Evolutionary conservation across 176 grass and related monocot species (phyloP), one percentile per base, ranked within the genome.

Genomic region (Echinochloa phyllopogon): DNA sequence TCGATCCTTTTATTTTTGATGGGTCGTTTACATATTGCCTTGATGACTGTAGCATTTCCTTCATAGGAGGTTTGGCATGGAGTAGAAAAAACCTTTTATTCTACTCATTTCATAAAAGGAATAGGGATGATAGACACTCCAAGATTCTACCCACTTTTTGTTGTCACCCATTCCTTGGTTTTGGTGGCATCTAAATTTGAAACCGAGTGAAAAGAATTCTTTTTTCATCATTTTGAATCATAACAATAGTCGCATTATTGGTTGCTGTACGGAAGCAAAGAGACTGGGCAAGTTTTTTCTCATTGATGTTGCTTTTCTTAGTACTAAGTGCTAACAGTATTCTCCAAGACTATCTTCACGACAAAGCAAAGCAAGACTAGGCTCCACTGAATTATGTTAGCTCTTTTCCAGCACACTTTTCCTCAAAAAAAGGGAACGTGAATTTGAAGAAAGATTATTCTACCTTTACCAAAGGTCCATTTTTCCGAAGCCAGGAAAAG

Each of bases 351-450:
- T 82, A 29, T 56, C 84, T 90, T 87, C 84, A 78, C 59, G 65
- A 68, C 49, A 38, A 87, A 90, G 84, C 88, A 87, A 87, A 87
- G 80, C 29, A 83, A 86, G 74, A 90, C 24, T 66, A 67, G 88
- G 75, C 48, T 83, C 88, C 72, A 86, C 78, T 59, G 43, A 86
- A 83, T 85, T 87, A 76, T 70, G 69, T 38, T 57, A 44, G 64
- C 36, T 70, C 53, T 37, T 88, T 78, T 75, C 53, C 63, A 50
- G 25, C 67, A 15, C 69, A 84, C 58, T 51, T 81, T 91, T 87
- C 8, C 62, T 84, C 69, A 58, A 27, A 47, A 48, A 57, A 82
- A 40, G 4, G 49, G 38, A 38, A 13, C 21, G 36, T 18, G 64
- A 47, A 81, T 16, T 36, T 40, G 75, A 56, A 74, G 57, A 84